Percentiles rank a stretch among this genome's conserved stretches.
Conservation (phyloP, 805 yeast species). For the Tanozyma kutaoensis region DNA sequence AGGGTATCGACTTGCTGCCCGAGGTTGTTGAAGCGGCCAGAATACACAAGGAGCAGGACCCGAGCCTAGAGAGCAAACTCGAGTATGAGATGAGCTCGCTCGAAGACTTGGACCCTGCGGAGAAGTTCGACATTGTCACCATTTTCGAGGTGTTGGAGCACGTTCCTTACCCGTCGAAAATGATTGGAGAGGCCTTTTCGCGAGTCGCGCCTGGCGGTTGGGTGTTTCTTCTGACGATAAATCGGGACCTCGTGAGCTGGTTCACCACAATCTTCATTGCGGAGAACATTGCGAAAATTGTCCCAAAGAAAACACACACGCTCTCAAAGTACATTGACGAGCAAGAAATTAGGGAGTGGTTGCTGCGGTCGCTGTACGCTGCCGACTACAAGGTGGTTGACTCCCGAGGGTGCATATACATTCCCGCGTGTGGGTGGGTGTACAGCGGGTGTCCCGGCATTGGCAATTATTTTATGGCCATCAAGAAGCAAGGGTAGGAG, state of each 20-base stretch:
- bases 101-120: slow-evolving; percentile 37
- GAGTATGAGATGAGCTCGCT: slow-evolving; percentile 48
- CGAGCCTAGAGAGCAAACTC: slow-evolving; percentile 40
- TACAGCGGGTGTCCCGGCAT: slow-evolving; percentile 43
- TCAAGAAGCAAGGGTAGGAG: slow-evolving; percentile 33
- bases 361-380: slow-evolving; percentile 22
- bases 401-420: slow-evolving; percentile 66
- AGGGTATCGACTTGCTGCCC: slow-evolving; percentile 75
- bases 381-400: slow-evolving; percentile 37
- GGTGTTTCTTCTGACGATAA: slow-evolving; percentile 81
- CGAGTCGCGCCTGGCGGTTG: slow-evolving; percentile 73
- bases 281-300: slow-evolving; percentile 66
- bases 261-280: slow-evolving; percentile 88
- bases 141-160: slow-evolving; percentile 94
- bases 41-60: slow-evolving; percentile 55
- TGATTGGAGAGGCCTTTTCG: slow-evolving; percentile 52
- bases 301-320: slow-evolving; percentile 89
- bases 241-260: slow-evolving; percentile 78
- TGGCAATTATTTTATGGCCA: slow-evolving; percentile 88
- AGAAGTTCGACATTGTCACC: slow-evolving; percentile 63
- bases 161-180: slow-evolving; percentile 71
- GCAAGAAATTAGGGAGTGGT: slow-evolving; percentile 56
- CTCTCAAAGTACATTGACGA: slow-evolving; percentile 76
- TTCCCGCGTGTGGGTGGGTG: slow-evolving; percentile 81
- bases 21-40: slow-evolving; percentile 77